Evolutionary conservation across 2,329 filamentous ascomycete genomes (phyloP).

Genomic region (Hyphodiscus sp.): DNA sequence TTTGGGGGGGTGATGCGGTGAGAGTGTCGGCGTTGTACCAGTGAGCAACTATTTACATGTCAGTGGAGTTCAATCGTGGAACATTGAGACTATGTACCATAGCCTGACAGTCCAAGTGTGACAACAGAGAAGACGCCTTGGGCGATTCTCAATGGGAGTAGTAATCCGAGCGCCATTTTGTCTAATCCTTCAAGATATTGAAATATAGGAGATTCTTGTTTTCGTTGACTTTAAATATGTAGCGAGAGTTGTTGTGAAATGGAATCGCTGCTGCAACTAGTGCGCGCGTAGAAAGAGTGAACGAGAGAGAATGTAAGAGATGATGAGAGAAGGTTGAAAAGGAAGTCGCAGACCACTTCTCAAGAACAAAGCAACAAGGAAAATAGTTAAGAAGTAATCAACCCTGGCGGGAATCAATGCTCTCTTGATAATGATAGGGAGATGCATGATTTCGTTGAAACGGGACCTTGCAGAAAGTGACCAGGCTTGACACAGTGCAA

Average conservation of each 20-base stretch:
- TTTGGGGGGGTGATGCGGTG: constrained; percentile 45
- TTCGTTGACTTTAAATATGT: constrained; percentile 1
- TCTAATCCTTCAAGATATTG: not conserved
- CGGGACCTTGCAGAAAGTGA: not conserved
- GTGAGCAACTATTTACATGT: constrained; percentile 43
- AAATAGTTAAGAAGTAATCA: not conserved
- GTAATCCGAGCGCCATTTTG: constrained; percentile 35
- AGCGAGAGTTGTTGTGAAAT: constrained; percentile 2
- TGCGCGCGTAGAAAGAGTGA: constrained; percentile 17
- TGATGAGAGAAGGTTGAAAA: constrained; percentile 1
- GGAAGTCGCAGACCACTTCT: not conserved
- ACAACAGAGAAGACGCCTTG: constrained; percentile 40
- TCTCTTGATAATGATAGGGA: not conserved
- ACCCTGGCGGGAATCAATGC: not conserved
- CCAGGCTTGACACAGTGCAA: not conserved
- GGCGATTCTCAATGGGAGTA: constrained; percentile 38
- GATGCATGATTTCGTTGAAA: not conserved
- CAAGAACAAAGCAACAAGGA: not conserved
- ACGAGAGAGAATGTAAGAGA: constrained; percentile 2
- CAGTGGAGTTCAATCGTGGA: constrained; percentile 12
- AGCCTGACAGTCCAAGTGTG: constrained; percentile 42
- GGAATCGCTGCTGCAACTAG: constrained; percentile 15
- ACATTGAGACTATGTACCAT: constrained; percentile 35
- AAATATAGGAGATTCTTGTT: not conserved
- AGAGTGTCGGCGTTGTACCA: constrained; percentile 53